Evolutionary conservation across 163 green algal species (phyloP).

Genomic region (Volvox carteri): DNA sequence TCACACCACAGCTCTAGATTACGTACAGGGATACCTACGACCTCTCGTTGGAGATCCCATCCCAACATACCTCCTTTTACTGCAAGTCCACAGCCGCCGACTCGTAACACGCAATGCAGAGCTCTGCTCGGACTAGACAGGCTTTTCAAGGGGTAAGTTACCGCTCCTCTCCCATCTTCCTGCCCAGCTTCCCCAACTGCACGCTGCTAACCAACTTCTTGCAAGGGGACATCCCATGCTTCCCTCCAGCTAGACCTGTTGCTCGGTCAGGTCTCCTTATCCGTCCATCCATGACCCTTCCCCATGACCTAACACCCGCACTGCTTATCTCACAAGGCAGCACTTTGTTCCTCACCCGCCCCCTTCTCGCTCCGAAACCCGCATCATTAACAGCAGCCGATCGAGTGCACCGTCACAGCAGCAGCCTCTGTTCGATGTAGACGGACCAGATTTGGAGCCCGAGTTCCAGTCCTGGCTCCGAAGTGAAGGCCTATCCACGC

Average conservation of each 20-base stretch:
- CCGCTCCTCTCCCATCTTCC: too few relatives aligned
- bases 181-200: too few relatives aligned
- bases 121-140: conserved; percentile 17
- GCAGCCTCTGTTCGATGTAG: neutral
- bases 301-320: too few relatives aligned
- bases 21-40: neutral
- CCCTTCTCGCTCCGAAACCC: too few relatives aligned
- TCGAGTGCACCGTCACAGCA: neutral
- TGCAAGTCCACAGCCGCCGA: neutral
- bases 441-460: conserved; percentile 21
- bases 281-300: too few relatives aligned
- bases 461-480: conserved; percentile 32
- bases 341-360: too few relatives aligned
- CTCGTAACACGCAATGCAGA: neutral
- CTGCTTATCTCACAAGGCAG: too few relatives aligned
- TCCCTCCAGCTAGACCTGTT: too few relatives aligned
- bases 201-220: too few relatives aligned
- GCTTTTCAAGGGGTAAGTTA: conserved; percentile 10
- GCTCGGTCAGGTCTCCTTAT: too few relatives aligned
- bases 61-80: neutral
- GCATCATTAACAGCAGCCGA: too few relatives aligned
- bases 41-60: neutral
- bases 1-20: neutral
- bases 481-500: conserved; percentile 1
- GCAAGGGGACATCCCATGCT: too few relatives aligned